These are phyloP conservation scores for Lithospermum erythrorhizon DNA, from an alignment of 257 asterid genomes.

Conservation along the genomic window DNA sequence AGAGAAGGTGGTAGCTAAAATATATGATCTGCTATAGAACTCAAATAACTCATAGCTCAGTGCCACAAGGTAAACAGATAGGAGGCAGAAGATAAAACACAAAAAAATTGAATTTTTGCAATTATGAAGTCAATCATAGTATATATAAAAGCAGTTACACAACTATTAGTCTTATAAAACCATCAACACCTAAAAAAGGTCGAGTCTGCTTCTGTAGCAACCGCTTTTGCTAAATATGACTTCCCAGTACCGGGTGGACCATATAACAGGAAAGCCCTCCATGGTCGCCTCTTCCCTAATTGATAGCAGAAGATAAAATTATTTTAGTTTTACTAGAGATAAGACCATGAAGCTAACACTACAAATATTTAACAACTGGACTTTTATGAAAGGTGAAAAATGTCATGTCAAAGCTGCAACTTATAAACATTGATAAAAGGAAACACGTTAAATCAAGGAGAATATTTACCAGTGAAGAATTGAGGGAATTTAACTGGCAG, in stretches of 20 bases:
- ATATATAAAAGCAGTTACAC: too few relatives aligned
- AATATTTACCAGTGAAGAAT: slow-evolving; percentile 69
- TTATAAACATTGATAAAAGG: neutral
- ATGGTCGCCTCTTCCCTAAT: slow-evolving; percentile 93
- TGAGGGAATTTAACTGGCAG: slow-evolving; percentile 97
- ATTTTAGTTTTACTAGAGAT: too few relatives aligned
- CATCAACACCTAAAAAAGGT: slow-evolving; percentile 71
- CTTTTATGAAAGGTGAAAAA: neutral
- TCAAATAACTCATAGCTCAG: neutral
- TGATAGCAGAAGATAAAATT: slow-evolving; percentile 1
- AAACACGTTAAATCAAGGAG: neutral
- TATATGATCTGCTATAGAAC: neutral
- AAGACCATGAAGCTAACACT: neutral
- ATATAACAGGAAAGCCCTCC: slow-evolving; percentile 97
- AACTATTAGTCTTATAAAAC: too few relatives aligned
- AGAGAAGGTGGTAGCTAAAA: neutral
- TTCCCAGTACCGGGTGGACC: slow-evolving; percentile 99
- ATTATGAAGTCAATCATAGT: neutral
- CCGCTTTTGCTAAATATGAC: slow-evolving; percentile 97
- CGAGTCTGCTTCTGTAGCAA: slow-evolving; percentile 99
- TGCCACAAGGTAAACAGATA: neutral
- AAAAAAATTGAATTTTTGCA: neutral
- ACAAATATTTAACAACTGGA: too few relatives aligned
- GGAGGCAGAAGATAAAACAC: neutral
- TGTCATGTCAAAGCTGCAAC: neutral